Conservation (phyloP, 2,329 filamentous ascomycete genomes). For the Sarocladium kiliense region DNA sequence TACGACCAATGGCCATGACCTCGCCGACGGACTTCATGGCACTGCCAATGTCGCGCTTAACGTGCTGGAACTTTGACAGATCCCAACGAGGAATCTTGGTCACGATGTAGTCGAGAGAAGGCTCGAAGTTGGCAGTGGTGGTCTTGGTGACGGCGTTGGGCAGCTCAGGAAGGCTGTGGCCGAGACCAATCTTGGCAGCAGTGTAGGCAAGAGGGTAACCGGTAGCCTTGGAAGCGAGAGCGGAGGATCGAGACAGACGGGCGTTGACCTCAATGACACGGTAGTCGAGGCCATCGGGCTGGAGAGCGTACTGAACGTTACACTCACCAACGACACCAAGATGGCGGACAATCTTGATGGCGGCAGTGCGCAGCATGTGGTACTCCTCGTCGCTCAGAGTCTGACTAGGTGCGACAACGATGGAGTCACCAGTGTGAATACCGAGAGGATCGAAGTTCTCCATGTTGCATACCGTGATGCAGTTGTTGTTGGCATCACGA, state of each 20-base stretch:
- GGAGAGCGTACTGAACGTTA: slow-evolving; percentile 96
- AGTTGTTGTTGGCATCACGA: slow-evolving; percentile 95
- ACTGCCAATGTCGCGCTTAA: slow-evolving; percentile 94
- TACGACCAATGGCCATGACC: slow-evolving; percentile 98
- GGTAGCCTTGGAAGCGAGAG: slow-evolving; percentile 94
- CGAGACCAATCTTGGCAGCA: slow-evolving; percentile 95
- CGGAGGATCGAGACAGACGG: slow-evolving; percentile 94
- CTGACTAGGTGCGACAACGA: slow-evolving; percentile 95
- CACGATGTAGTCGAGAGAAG: slow-evolving; percentile 94
- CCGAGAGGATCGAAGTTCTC: slow-evolving; percentile 93
- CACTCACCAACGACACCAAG: slow-evolving; percentile 97
- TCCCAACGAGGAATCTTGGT: slow-evolving; percentile 99
- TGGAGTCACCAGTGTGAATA: slow-evolving; percentile 97
- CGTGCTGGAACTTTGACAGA: slow-evolving; percentile 97
- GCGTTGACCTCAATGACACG: slow-evolving; percentile 99
- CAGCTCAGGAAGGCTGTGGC: slow-evolving; percentile 89
- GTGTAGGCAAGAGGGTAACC: slow-evolving; percentile 97
- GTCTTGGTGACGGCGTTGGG: slow-evolving; percentile 98
- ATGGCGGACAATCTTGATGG: slow-evolving; percentile 97
- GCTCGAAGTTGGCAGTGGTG: slow-evolving; percentile 98
- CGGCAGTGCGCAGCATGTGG: slow-evolving; percentile 96
- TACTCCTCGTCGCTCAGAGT: slow-evolving; percentile 98
- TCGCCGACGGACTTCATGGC: slow-evolving; percentile 99
- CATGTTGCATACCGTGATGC: slow-evolving; percentile 88
- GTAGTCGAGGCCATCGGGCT: slow-evolving; percentile 96